Conservation (phyloP, 2,329 filamentous ascomycete species). For the Colletotrichum eremochloae region DNA sequence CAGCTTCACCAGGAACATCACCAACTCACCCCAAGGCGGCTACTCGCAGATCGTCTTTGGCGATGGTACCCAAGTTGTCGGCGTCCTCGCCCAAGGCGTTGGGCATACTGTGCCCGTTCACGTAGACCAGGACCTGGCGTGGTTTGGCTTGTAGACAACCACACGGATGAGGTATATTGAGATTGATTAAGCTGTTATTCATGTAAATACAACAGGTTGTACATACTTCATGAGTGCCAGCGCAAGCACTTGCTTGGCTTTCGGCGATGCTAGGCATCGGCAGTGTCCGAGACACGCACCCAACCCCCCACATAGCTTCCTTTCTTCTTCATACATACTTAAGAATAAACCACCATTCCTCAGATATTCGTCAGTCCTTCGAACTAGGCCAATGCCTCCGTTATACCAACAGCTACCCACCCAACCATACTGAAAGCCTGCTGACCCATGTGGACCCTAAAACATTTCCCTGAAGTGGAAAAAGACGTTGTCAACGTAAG, state of each 20-base stretch:
- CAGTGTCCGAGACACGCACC: too few relatives aligned
- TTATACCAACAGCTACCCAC: neutral
- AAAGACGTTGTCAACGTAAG: slow-evolving; percentile 51
- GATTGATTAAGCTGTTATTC: neutral
- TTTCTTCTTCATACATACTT: too few relatives aligned
- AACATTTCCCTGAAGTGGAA: slow-evolving; percentile 56
- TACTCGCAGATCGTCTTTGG: slow-evolving; percentile 53
- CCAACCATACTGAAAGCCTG: neutral
- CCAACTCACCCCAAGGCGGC: slow-evolving; percentile 46
- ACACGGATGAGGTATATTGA: neutral
- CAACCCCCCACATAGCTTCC: too few relatives aligned
- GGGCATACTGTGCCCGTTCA: slow-evolving; percentile 50
- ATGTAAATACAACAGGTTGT: slow-evolving; percentile 9
- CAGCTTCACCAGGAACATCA: slow-evolving; percentile 46
- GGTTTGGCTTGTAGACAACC: slow-evolving; percentile 42
- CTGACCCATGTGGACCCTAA: slow-evolving; percentile 37
- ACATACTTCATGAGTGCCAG: slow-evolving; percentile 14
- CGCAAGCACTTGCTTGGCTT: slow-evolving; percentile 3
- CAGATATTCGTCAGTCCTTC: too few relatives aligned
- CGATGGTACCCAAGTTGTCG: slow-evolving; percentile 50
- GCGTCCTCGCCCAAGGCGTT: slow-evolving; percentile 48
- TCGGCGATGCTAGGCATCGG: too few relatives aligned
- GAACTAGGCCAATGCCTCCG: too few relatives aligned
- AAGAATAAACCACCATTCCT: too few relatives aligned
- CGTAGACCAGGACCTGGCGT: slow-evolving; percentile 42